A percentile compares a stretch with the other conserved stretches of the same genome.
Conservation (phyloP, 2,329 filamentous ascomycete species). For the Epichloe brachyelytri region DNA sequence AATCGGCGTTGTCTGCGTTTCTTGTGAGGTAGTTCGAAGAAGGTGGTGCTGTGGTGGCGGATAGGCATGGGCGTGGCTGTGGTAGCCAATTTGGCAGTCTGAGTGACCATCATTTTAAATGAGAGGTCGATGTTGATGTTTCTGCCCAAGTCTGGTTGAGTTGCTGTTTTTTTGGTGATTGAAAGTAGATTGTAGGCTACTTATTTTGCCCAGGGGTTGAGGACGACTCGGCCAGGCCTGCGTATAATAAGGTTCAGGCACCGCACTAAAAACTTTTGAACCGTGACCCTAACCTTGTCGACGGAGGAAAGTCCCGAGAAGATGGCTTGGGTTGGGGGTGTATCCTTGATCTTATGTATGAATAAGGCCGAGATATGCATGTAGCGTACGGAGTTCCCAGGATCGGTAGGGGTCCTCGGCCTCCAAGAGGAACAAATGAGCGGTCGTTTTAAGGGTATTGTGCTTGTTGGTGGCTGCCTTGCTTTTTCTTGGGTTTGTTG, state of each 20-base stretch:
- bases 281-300: background rate
- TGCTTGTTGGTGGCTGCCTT: background rate
- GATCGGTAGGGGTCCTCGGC: background rate
- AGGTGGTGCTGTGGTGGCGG: constrained; percentile 6
- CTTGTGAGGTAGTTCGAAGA: constrained; percentile 13
- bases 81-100: constrained; percentile 5
- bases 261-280: no score
- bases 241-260: background rate
- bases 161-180: background rate
- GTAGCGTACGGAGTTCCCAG: background rate
- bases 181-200: background rate
- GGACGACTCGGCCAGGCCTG: background rate
- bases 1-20: constrained; percentile 11
- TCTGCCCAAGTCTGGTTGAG: background rate
- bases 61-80: constrained; percentile 4
- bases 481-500: background rate
- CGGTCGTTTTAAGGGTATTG: background rate
- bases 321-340: background rate
- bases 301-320: background rate
- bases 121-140: background rate
- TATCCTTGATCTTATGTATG: background rate
- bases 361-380: background rate
- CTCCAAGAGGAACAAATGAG: background rate
- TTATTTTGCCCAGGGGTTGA: background rate
- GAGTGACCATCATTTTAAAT: constrained; percentile 2